Evolutionary conservation across 176 grass and related monocot genomes (phyloP).

Genomic region (Avena atlantica): DNA sequence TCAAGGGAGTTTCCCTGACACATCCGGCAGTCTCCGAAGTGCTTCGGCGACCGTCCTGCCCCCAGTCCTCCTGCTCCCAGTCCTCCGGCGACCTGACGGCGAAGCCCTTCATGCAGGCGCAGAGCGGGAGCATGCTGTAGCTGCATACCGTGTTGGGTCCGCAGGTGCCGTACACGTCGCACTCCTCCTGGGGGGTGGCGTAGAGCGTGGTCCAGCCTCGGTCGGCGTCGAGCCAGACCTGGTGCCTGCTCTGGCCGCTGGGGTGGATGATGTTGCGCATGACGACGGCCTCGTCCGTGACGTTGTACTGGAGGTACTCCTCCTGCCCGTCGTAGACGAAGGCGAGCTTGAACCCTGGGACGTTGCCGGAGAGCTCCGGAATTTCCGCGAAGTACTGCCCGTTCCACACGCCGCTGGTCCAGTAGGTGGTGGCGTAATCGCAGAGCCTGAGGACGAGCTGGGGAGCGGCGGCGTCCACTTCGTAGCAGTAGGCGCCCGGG

Average conservation of each 20-base stretch:
- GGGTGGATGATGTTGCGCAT: constrained; percentile 42
- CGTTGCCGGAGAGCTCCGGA: constrained; percentile 23
- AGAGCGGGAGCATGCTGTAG: background rate
- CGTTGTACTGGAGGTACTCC: constrained; percentile 48
- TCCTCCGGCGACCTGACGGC: constrained; percentile 7
- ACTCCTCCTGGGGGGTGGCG: constrained; percentile 17
- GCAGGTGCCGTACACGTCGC: constrained; percentile 47
- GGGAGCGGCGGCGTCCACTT: constrained; percentile 27
- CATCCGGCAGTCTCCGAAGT: constrained; percentile 28
- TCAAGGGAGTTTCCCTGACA: constrained; percentile 24
- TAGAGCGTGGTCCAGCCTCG: constrained; percentile 42
- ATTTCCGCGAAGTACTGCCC: constrained; percentile 33
- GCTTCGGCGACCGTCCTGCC: too few species aligned
- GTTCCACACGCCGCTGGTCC: constrained; percentile 51
- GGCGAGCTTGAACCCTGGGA: background rate
- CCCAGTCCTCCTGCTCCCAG: constrained; percentile 21
- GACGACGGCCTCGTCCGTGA: background rate
- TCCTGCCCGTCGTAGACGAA: constrained; percentile 31
- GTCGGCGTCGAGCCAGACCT: constrained; percentile 32
- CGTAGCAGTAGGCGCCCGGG: constrained; percentile 43
- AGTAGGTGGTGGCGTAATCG: constrained; percentile 5
- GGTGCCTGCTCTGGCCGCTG: constrained; percentile 41
- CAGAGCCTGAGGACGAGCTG: constrained; percentile 52
- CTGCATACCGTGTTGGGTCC: constrained; percentile 39
- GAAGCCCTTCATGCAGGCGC: constrained; percentile 53